Evolutionary conservation across 768 basidiomycete genomes (phyloP).

Genomic region (Coprinellus micaceus): DNA sequence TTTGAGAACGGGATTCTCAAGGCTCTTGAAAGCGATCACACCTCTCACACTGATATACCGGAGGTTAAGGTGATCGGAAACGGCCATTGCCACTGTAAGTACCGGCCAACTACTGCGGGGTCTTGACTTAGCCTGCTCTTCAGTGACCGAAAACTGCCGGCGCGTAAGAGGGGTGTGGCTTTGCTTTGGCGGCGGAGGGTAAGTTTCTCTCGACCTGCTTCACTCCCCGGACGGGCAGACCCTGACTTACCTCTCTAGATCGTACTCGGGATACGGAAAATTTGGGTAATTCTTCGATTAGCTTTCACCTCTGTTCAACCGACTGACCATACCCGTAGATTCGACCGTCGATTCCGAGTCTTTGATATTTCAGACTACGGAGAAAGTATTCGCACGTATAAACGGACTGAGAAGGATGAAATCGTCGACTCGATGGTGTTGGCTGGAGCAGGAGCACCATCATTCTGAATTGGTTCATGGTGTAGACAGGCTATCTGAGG

Average conservation of each 20-base stretch:
- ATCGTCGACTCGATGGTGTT: conserved; percentile 64
- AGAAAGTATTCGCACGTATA: conserved; percentile 87
- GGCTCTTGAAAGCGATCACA: conserved; percentile 68
- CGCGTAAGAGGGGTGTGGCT: conserved; percentile 85
- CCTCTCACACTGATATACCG: conserved; percentile 38
- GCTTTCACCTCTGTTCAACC: not conserved
- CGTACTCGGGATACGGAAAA: conserved; percentile 80
- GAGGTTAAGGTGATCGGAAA: conserved; percentile 90
- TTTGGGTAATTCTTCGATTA: conserved; percentile 51
- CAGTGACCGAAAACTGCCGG: conserved; percentile 86
- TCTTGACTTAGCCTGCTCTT: not conserved
- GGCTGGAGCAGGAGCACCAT: conserved; percentile 22
- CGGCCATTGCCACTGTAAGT: conserved; percentile 84
- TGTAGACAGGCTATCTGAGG: not conserved
- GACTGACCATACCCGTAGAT: conserved; percentile 39
- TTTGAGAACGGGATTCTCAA: conserved; percentile 77
- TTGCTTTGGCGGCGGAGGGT: conserved; percentile 88
- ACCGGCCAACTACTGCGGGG: not conserved
- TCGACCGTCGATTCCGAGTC: conserved; percentile 87
- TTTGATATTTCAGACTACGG: conserved; percentile 88
- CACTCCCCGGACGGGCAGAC: not conserved
- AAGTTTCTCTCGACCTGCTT: conserved; percentile 23
- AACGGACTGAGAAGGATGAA: conserved; percentile 70
- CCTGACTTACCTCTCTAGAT: conserved; percentile 40
- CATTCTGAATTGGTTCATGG: not conserved